These are phyloP conservation scores for Penicillium sp. DNA, from an alignment of 2,329 filamentous ascomycete genomes.

Conservation along the genomic window DNA sequence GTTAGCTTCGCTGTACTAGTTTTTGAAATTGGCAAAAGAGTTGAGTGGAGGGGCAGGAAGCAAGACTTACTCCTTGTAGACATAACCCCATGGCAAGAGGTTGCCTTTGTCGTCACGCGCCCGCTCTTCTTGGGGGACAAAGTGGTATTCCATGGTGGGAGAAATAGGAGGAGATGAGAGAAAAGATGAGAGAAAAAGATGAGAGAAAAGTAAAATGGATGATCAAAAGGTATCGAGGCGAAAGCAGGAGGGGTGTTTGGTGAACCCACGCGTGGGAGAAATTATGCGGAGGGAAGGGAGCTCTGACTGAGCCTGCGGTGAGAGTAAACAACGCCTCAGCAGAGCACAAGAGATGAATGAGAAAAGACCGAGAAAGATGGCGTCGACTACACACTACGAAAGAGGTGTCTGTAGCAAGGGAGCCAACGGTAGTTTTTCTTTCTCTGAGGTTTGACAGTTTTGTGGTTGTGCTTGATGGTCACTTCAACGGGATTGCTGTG, in stretches of 20 bases:
- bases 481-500: neutral
- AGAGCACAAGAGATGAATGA: neutral
- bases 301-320: neutral
- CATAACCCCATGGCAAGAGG: slow-evolving; percentile 60
- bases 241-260: neutral
- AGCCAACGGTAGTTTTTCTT: neutral
- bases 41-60: neutral
- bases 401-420: neutral
- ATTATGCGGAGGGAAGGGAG: neutral
- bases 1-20: slow-evolving; percentile 25
- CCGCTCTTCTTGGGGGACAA: slow-evolving; percentile 60
- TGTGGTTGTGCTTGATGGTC: neutral
- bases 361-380: neutral
- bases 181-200: neutral
- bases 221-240: neutral
- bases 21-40: neutral
- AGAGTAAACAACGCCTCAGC: neutral
- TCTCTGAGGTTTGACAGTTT: slow-evolving; percentile 3
- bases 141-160: slow-evolving; percentile 59
- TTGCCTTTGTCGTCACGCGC: slow-evolving; percentile 57
- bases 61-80: slow-evolving; percentile 55
- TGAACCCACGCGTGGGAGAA: neutral
- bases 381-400: neutral
- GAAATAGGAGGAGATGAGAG: neutral
- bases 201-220: neutral